Evolutionary conservation across 106 monocot species (phyloP).

Genomic region (Narthecium ossifragum): DNA sequence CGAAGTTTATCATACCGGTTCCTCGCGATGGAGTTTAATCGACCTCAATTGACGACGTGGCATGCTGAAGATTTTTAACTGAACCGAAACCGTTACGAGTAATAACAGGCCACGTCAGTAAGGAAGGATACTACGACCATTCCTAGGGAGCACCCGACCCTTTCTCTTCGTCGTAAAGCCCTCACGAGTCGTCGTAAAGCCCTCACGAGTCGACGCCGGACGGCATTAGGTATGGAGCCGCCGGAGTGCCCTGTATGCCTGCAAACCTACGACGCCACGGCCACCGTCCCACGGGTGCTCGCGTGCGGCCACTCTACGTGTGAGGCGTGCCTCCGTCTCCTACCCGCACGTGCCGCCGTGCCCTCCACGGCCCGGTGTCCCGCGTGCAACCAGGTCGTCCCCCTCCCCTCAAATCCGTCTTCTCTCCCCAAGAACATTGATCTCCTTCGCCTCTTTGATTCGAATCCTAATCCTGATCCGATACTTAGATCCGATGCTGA

Average conservation of each 20-base stretch:
- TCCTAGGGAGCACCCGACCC: too few relatives aligned
- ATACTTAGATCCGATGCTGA: too few relatives aligned
- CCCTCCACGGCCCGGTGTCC: slow-evolving; percentile 67
- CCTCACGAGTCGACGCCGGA: too few relatives aligned
- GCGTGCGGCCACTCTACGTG: slow-evolving; percentile 89
- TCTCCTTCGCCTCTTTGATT: slow-evolving; percentile 47
- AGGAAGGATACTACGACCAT: too few relatives aligned
- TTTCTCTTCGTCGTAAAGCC: too few relatives aligned
- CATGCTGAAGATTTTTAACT: too few relatives aligned
- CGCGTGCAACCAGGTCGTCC: slow-evolving; percentile 62
- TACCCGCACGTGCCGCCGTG: slow-evolving; percentile 24
- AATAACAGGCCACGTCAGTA: too few relatives aligned
- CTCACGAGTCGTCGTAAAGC: too few relatives aligned
- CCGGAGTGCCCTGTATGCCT: slow-evolving; percentile 93
- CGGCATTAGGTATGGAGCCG: slow-evolving; percentile 9
- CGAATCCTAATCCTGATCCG: not conserved
- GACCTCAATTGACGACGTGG: too few relatives aligned
- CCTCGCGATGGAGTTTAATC: too few relatives aligned
- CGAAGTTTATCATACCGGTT: too few relatives aligned
- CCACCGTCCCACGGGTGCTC: slow-evolving; percentile 72
- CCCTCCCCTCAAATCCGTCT: slow-evolving; percentile 28
- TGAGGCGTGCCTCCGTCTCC: slow-evolving; percentile 44
- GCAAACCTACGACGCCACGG: slow-evolving; percentile 33
- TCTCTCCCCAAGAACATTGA: slow-evolving; percentile 87
- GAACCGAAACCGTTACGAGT: too few relatives aligned